Percentiles rank a stretch among this genome's conserved stretches.
Conservation (phyloP, 129 eudicot species). For the Calendula officinalis region DNA sequence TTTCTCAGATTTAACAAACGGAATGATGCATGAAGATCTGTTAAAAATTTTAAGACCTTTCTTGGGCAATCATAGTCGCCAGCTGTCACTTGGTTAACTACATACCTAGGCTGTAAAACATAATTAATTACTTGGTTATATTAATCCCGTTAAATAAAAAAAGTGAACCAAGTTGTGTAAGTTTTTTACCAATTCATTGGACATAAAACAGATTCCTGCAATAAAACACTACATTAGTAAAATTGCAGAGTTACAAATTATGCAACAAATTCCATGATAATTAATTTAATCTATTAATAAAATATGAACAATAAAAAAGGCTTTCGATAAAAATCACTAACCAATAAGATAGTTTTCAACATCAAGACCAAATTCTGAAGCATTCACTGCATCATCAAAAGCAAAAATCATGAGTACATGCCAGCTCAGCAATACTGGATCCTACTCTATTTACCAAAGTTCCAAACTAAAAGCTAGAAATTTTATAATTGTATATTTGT, state of each 20-base stretch:
- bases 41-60: slow-evolving; percentile 75
- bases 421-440: neutral
- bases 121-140: neutral
- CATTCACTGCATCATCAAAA: slow-evolving; percentile 53
- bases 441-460: slow-evolving; percentile 3
- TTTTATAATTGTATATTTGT: neutral
- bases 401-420: neutral
- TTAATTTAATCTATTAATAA: too few species aligned
- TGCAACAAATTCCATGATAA: slow-evolving; percentile 3
- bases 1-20: slow-evolving; percentile 32
- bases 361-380: slow-evolving; percentile 79
- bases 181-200: slow-evolving; percentile 69
- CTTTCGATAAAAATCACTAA: slow-evolving; percentile 32
- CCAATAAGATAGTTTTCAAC: slow-evolving; percentile 92
- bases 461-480: neutral
- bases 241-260: neutral
- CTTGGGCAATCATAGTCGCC: slow-evolving; percentile 90
- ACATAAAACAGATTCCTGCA: slow-evolving; percentile 82
- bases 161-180: slow-evolving; percentile 39
- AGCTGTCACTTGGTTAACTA: slow-evolving; percentile 87
- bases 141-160: neutral
- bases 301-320: neutral
- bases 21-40: slow-evolving; percentile 32
- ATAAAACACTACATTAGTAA: neutral
- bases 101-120: slow-evolving; percentile 88